Conservation (phyloP, 306 rosid species). For the Datisca glomerata region DNA sequence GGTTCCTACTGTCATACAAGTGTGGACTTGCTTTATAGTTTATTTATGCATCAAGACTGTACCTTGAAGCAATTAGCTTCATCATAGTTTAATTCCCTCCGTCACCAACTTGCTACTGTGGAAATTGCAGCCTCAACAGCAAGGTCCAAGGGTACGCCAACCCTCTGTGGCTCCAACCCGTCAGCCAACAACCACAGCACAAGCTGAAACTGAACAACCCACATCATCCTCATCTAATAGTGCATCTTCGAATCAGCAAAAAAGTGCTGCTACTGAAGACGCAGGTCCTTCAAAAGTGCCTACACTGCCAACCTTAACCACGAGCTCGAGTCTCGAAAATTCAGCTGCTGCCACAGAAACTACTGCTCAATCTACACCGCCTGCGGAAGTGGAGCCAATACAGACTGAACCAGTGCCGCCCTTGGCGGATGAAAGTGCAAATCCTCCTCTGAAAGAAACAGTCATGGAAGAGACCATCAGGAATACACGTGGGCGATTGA, state of each 20-base stretch:
- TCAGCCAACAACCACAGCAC: slow-evolving; percentile 21
- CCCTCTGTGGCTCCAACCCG: slow-evolving; percentile 22
- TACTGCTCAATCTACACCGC: slow-evolving; percentile 18
- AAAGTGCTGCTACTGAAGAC: slow-evolving; percentile 39
- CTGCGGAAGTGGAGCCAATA: slow-evolving; percentile 25
- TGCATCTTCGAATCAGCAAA: slow-evolving; percentile 37
- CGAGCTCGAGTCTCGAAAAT: slow-evolving; percentile 19
- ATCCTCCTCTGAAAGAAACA: slow-evolving; percentile 31
- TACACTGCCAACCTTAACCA: slow-evolving; percentile 18
- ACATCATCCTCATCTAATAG: slow-evolving; percentile 36
- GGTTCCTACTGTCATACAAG: too few relatives aligned
- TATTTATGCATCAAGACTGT: not conserved
- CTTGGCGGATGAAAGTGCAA: slow-evolving; percentile 29
- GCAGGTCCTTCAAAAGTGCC: slow-evolving; percentile 28
- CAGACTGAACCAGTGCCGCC: slow-evolving; percentile 26
- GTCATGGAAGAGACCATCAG: slow-evolving; percentile 30
- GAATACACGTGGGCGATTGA: slow-evolving; percentile 19
- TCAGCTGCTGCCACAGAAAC: slow-evolving; percentile 21
- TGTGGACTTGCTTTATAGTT: not conserved
- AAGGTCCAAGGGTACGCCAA: slow-evolving; percentile 23
- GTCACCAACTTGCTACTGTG: not conserved
- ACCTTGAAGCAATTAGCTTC: not conserved
- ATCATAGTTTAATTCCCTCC: not conserved
- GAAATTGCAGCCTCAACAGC: slow-evolving; percentile 31
- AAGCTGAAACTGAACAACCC: slow-evolving; percentile 27